Base-by-base conservation (phyloP, 805 yeast species). In the Kodamaea hsintzibuensis region DNA sequence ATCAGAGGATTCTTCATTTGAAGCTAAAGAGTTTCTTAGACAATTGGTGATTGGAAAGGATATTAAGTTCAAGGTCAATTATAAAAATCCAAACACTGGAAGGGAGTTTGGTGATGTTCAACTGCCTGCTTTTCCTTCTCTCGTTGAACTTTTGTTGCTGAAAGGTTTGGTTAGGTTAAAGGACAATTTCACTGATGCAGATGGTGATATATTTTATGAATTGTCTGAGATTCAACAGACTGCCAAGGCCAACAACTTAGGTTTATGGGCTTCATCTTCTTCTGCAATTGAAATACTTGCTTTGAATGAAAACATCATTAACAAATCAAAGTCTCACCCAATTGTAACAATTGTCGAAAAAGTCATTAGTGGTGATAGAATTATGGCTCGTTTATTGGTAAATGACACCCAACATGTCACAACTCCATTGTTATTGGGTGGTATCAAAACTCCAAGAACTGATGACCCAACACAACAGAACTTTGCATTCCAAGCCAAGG, bases 341-440 rank as follows among this genome's bases (percentile, higher is more conserved):
- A 68, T 82, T 48, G 69, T 77, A 14, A 78, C 89, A 33, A 79
- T 90, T 53, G 86, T 90, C 22, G 96, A 90, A 69, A 84, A 81
- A 62, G 95, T 86, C 33, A 77, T 89, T 55, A 74, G 85, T 57
- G 97, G 96, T 48, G 96, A 90, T 70, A 74, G 96, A 47, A 68
- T 89, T n/a, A 72, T 86, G 39, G 80, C 82, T 10, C 80, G 96
- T 42, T 66, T 84, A 10, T 58, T 84, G 52, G 70, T 82, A 30
- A 74, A 73, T 54, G 70, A 75, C 47, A 69, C 70, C n/a, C 68
- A 69, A 42, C 95, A 88, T 55, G 80, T 78, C 42, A 78, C 81
- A 27, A 73, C 84, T 27, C 85, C 86, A 9, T 79, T 86, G 30
- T 66, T 86, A 40, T 71, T 90, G 57, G 95, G 95, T 1, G 97